Conservation (phyloP, 2,329 filamentous ascomycete species). For the Hypoxylon sp. region DNA sequence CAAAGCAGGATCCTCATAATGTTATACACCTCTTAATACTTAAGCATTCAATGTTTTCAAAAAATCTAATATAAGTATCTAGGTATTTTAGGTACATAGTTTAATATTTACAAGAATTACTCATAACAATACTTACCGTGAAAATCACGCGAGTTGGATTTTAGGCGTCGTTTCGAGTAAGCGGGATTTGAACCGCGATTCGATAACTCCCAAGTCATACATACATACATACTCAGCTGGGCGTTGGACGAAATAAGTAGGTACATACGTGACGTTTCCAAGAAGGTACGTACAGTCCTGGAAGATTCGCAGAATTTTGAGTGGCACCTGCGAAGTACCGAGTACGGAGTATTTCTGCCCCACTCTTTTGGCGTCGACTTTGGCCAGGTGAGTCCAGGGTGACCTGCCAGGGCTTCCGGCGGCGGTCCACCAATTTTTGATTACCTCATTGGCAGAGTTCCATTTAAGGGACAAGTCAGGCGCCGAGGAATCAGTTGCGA, state of each 20-base stretch:
- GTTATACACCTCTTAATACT: not conserved
- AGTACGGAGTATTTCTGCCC: constrained; percentile 14
- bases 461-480: constrained; percentile 44
- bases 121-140: no score
- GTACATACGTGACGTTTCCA: not conserved
- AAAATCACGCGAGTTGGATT: not conserved
- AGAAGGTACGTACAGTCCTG: not conserved
- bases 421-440: constrained; percentile 14
- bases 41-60: not conserved
- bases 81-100: no score
- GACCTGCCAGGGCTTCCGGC: not conserved
- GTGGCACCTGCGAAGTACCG: constrained; percentile 13
- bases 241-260: not conserved
- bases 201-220: not conserved
- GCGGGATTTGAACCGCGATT: constrained; percentile 5
- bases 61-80: no score
- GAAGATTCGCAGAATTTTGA: constrained; percentile 1
- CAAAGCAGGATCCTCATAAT: not conserved
- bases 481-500: constrained; percentile 35
- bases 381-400: not conserved
- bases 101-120: no score
- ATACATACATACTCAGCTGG: not conserved
- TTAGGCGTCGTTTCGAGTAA: not conserved
- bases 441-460: constrained; percentile 40
- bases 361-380: constrained; percentile 15